Base-by-base conservation (phyloP, 2,329 filamentous ascomycete genomes). In the Didymella glomerata region DNA sequence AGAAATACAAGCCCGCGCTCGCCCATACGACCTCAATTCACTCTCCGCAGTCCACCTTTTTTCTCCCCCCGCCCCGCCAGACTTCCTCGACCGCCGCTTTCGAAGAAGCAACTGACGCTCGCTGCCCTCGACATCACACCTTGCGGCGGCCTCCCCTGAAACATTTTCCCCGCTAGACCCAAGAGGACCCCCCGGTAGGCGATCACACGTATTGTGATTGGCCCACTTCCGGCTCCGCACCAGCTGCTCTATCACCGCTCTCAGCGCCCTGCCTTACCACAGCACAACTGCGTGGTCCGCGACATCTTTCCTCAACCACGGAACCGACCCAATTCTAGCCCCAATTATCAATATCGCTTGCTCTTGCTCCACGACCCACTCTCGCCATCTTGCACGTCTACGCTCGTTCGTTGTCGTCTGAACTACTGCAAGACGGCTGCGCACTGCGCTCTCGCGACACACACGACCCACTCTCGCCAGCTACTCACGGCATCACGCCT, bases 1-100 rank as follows among this genome's bases (percentile, higher is more conserved):
- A 69, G 66, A 72, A 71, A 71, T 69, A 71, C 55, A 60, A 64
- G 61, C 61, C 62, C 63, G 60, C 54, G 60, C 58, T 41, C 57
- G 57, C 57, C 57, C 62, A 60, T 62, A 50, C 45, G 22, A 50
- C 53, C 42, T 55, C 54, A 56, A 63, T 63, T 64, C 66, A 63
- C 62, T 61, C 55, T 64, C 55, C 54, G 48, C 57, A 62, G 38
- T 57, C 56, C 66, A 63, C 65, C 53, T 48, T 60, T 63, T 52
- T 27, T 27, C 55, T 61, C 66, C 57, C 44, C 62, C 48, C 56
- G 54, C 65, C 67, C 53, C 57, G 41, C 52, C 48, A 32, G 51
- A 22, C 51, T 38, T 42, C 46, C 45, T 48, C 60, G 27, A 27
- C 60, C 16, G 18, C 38, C 52, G 27, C 14, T 30, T n/a, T 20